Evolutionary conservation across 2,329 filamentous ascomycete species (phyloP).

Genomic region (Ophiostoma montium): DNA sequence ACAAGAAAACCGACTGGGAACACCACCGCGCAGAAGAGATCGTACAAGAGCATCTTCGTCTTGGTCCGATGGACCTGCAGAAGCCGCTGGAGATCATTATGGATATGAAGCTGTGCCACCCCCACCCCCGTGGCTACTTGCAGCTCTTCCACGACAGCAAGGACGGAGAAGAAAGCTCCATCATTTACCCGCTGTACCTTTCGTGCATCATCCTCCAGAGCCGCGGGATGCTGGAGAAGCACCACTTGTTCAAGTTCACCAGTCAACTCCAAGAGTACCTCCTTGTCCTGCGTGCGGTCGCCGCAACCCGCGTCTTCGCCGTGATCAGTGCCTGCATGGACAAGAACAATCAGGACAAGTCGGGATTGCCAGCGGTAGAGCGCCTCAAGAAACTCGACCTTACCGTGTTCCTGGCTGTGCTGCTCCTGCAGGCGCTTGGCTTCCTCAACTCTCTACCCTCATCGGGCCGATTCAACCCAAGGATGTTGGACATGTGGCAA

Average conservation of each 20-base stretch:
- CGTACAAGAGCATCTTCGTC: too few relatives aligned
- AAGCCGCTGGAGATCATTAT: neutral
- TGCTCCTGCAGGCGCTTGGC: constrained; percentile 6
- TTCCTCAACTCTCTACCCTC: neutral
- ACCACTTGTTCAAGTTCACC: neutral
- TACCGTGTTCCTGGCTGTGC: neutral
- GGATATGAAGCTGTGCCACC: constrained; percentile 4
- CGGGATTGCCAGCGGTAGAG: too few relatives aligned
- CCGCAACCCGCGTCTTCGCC: neutral
- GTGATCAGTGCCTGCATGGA: constrained; percentile 3
- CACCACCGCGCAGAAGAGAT: neutral
- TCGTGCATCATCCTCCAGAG: constrained; percentile 3
- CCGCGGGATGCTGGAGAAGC: neutral
- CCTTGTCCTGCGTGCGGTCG: constrained; percentile 1
- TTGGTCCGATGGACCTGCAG: neutral
- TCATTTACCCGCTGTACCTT: constrained; percentile 4
- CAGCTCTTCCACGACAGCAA: neutral
- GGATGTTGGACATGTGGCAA: neutral
- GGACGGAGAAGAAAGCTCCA: too few relatives aligned
- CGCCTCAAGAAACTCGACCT: too few relatives aligned
- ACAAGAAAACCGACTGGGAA: too few relatives aligned
- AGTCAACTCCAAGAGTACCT: constrained; percentile 1
- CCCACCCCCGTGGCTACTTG: neutral
- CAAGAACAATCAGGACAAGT: constrained; percentile 6
- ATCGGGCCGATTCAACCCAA: neutral